A percentile compares a stretch with the other conserved stretches of the same genome.
phyloP scores from a whole-genome alignment of 2,329 filamentous ascomycete species.

The Karstenula rhodostoma region DNA sequence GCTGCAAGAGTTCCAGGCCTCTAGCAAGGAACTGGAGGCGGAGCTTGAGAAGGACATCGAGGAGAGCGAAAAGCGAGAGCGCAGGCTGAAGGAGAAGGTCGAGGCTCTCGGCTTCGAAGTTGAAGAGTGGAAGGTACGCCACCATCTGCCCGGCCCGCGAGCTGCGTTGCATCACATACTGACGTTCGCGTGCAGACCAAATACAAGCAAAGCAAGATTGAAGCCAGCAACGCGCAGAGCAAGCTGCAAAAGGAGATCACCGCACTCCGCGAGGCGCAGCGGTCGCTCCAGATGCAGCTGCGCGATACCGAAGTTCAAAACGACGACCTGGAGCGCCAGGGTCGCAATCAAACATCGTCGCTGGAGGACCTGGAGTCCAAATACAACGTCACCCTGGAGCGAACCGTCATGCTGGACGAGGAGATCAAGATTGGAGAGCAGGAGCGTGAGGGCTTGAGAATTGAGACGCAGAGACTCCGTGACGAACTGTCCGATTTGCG shows the following conservation, averaged over 20 bases:
- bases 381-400: slow-evolving; percentile 93
- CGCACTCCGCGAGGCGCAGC: slow-evolving; percentile 81
- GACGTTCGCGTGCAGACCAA: slow-evolving; percentile 70
- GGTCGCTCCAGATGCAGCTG: slow-evolving; percentile 81
- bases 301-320: slow-evolving; percentile 97
- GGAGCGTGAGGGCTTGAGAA: slow-evolving; percentile 86
- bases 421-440: slow-evolving; percentile 91
- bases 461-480: slow-evolving; percentile 87
- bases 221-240: slow-evolving; percentile 85
- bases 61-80: slow-evolving; percentile 91
- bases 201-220: slow-evolving; percentile 92
- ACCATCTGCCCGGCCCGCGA: neutral
- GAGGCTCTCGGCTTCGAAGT: slow-evolving; percentile 87
- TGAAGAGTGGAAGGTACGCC: slow-evolving; percentile 94
- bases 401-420: slow-evolving; percentile 91
- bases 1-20: slow-evolving; percentile 90
- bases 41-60: slow-evolving; percentile 97
- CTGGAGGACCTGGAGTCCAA: slow-evolving; percentile 97
- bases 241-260: slow-evolving; percentile 95
- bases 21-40: slow-evolving; percentile 90
- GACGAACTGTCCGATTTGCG: slow-evolving; percentile 93
- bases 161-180: slow-evolving; percentile 8
- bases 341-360: slow-evolving; percentile 92
- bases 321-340: slow-evolving; percentile 97
- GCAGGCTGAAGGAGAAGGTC: slow-evolving; percentile 83